Conservation (phyloP, 1,139 yeast genomes). For the Pneumocystis canis region DNA sequence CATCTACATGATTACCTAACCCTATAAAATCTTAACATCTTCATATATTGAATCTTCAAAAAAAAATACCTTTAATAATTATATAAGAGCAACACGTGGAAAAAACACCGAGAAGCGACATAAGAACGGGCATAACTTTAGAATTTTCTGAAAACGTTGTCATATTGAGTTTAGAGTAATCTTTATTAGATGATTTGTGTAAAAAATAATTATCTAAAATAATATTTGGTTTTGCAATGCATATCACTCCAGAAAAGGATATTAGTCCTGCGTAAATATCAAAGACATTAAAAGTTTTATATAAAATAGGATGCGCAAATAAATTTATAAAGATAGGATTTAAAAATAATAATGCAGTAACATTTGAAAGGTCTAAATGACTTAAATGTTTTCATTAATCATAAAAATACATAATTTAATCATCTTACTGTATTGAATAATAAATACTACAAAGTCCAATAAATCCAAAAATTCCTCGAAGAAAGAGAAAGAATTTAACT, state of each 20-base stretch:
- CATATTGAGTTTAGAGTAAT: not conserved
- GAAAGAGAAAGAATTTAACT: slow-evolving; percentile 34
- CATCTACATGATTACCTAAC: slow-evolving; percentile 67
- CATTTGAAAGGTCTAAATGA: slow-evolving; percentile 61
- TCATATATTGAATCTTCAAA: not conserved
- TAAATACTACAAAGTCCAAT: not conserved
- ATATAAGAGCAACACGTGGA: slow-evolving; percentile 64
- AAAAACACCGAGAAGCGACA: slow-evolving; percentile 53
- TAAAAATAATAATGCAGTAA: slow-evolving; percentile 65
- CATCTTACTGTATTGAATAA: not conserved
- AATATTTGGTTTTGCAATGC: slow-evolving; percentile 58
- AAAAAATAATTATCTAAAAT: slow-evolving; percentile 1
- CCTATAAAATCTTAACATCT: not conserved
- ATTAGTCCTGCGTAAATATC: slow-evolving; percentile 58
- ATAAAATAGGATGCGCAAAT: slow-evolving; percentile 51
- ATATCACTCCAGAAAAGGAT: slow-evolving; percentile 59
- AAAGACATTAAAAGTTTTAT: slow-evolving; percentile 49
- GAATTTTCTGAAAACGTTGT: not conserved
- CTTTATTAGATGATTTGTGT: not conserved
- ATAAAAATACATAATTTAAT: slow-evolving; percentile 63
- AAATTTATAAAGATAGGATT: slow-evolving; percentile 67
- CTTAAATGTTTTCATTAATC: slow-evolving; percentile 56
- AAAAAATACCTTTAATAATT: slow-evolving; percentile 36
- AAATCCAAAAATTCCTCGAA: slow-evolving; percentile 56
- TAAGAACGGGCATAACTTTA: slow-evolving; percentile 37